Evolutionary conservation across 2,329 filamentous ascomycete species (phyloP), one percentile per base, ranked within the genome.

Genomic region (Botrytis medusae): DNA sequence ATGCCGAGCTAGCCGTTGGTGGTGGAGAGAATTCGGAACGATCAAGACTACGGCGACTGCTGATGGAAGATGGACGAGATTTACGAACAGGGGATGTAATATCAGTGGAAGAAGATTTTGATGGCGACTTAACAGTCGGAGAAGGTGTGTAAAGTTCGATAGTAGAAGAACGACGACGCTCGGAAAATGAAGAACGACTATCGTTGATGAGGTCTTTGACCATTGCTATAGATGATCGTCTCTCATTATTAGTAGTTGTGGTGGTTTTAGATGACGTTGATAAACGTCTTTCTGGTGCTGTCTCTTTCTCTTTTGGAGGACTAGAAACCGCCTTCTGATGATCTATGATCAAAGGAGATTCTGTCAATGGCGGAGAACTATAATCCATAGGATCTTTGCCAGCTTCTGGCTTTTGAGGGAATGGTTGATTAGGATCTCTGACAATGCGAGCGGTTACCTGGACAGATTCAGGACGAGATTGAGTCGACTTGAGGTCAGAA

Each of bases 371-470:
- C 57, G 88, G 75, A 9, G 84, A 84, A 54, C 79, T 81, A 74
- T 83, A 86, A 29, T 89, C 87, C 80, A 81, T 75, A 61, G 76
- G 76, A 73, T 79, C 76, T 72, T 78, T 80, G 14, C 77, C 29
- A 80, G 78, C 69, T 85, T 87, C 86, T 2, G 84, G 79, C 32
- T 81, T 80, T 73, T 81, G 83, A 8, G 82, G 81, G 60, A 83
- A 82, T 32, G 81, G 81, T 48, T 87, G 84, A 32, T 80, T 81
- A 18, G 87, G 84, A 76, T 92, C 92, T 65, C 93, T 90, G 54
- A 97, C 85, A 75, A 97, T 97, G 69, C 91, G 90, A 67, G 95
- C 93, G 29, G 92, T 96, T 18, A 97, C 94, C 63, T 94, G 95
- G n/a, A 97, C 89, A 0, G 93, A 95, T 79, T 95, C 93, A 8